phyloP scores from a whole-genome alignment of 345 rosid species.

The Gossypium ekmanianum region DNA sequence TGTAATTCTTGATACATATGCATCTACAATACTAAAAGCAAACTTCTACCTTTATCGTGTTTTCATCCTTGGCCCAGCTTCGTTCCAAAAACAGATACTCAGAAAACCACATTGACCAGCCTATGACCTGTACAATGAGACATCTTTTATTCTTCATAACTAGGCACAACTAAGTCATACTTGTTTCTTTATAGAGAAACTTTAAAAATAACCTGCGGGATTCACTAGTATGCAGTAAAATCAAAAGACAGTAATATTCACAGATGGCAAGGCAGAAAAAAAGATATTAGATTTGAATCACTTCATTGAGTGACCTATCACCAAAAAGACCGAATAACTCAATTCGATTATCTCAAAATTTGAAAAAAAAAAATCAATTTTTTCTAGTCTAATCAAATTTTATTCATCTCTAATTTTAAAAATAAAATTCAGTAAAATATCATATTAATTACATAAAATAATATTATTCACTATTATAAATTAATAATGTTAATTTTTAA shows the following conservation, averaged over 20 bases:
- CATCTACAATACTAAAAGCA: background rate
- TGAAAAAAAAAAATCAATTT: too few relatives aligned
- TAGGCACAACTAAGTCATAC: background rate
- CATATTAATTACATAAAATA: too few relatives aligned
- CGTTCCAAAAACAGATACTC: slow-evolving; percentile 91
- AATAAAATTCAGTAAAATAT: too few relatives aligned
- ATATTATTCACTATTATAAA: too few relatives aligned
- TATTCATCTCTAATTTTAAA: too few relatives aligned
- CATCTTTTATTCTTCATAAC: background rate
- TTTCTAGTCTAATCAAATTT: too few relatives aligned
- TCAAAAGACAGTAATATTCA: background rate
- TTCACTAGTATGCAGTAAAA: background rate
- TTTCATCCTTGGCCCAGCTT: slow-evolving; percentile 91
- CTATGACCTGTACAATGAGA: slow-evolving; percentile 62
- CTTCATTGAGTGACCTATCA: background rate
- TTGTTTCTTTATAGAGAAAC: background rate
- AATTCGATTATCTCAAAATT: too few relatives aligned
- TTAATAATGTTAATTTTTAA: too few relatives aligned
- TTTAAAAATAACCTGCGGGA: background rate
- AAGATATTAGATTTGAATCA: background rate
- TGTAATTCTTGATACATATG: background rate
- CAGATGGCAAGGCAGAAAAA: background rate
- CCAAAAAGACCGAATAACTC: background rate
- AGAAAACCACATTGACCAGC: slow-evolving; percentile 99
- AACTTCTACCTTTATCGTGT: slow-evolving; percentile 55